These are phyloP conservation scores for Lathyrus tuberosus DNA, from an alignment of 306 rosid genomes.

Conservation along the genomic window DNA sequence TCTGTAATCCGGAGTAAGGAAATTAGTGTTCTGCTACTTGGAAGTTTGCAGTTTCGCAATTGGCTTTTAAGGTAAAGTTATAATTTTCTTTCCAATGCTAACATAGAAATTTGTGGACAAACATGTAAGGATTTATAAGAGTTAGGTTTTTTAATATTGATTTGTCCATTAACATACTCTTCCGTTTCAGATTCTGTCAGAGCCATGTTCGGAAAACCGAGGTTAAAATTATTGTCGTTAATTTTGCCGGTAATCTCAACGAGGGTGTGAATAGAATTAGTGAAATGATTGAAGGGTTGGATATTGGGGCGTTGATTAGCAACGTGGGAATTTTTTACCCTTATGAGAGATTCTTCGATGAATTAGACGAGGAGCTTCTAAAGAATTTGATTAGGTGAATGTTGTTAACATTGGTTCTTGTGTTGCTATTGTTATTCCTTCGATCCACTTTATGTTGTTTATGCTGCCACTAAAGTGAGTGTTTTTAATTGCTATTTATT, in stretches of 20 bases:
- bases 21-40: too few species aligned
- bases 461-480: conserved; percentile 91
- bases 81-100: too few species aligned
- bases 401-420: conserved; percentile 90
- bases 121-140: too few species aligned
- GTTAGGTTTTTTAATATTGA: too few species aligned
- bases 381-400: conserved; percentile 66
- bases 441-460: conserved; percentile 91
- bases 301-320: conserved; percentile 74
- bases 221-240: conserved; percentile 69
- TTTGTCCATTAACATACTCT: conserved; percentile 44
- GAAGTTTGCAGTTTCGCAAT: too few species aligned
- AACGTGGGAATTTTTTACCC: conserved; percentile 93
- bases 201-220: conserved; percentile 56
- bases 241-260: conserved; percentile 74
- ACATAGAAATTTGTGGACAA: conserved; percentile 40
- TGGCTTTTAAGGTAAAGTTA: too few species aligned
- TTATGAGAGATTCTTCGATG: conserved; percentile 85
- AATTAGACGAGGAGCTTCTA: conserved; percentile 77
- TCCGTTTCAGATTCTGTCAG: conserved; percentile 63
- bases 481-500: conserved; percentile 4
- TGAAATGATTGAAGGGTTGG: conserved; percentile 70
- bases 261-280: conserved; percentile 59
- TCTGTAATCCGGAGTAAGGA: too few species aligned
- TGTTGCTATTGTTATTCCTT: conserved; percentile 84